Base-by-base conservation (phyloP, 805 yeast genomes). In the Kodamaea neixiangensis region DNA sequence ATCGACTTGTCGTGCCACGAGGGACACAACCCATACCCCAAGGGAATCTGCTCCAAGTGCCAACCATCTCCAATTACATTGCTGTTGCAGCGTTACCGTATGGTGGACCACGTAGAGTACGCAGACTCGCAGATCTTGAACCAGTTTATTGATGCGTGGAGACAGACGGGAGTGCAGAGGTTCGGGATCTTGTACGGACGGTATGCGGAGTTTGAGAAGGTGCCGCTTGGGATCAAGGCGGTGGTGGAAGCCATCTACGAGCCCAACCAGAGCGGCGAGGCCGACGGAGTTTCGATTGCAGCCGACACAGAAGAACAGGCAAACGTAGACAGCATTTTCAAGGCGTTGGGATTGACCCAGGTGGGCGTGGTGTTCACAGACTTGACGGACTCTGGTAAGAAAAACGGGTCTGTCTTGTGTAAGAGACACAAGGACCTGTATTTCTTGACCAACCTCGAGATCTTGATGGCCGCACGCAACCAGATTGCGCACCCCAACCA, bases 21-120 rank as follows among this genome's bases (percentile, higher is more conserved):
- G 39, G 97, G 97, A 0, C 99, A 93, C 67, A 82, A 85, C 35
- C 93, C 97, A 6, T 94, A 97, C 90, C 98, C 99, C 1, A 78
- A 74, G 47, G 97, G 97, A 0, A 91, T 94, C 58, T 93, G 99
- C 63, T 88, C 97, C 13, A 89, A 91, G 67, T 93, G 99, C 69
- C 98, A 93, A 68, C 98, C 99, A 0, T 85, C 97, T 1, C 94
- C 97, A 0, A 89, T 94, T 53, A 92, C 98, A 0, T 75, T 94
- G 54, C 96, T 87, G 67, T 91, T 85, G 67, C 99, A 94, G 66
- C 74, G 78, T 33, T 94, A 89, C 67, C 80, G 99, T 60, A 89
- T 94, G 96, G 97, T 96, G 22, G 99, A 94, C 66, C 98, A 94
- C 70, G 94, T 94, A 25, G 99, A 94, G 66, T 89, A 92, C 66